phyloP scores from a whole-genome alignment of 1,139 yeast species.

The Pichia sp. region DNA sequence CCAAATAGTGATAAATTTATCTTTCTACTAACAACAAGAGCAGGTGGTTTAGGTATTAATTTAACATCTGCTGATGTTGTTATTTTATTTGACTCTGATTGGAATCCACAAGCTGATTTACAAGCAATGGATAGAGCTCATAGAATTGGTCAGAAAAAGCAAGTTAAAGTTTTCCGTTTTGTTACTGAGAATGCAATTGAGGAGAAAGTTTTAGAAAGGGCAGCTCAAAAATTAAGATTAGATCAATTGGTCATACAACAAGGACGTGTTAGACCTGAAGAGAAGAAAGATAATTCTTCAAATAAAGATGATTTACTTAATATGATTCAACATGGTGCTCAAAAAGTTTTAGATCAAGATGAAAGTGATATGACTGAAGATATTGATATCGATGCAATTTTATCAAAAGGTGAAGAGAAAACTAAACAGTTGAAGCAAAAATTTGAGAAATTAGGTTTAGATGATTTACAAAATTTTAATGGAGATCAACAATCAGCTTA shows the following conservation, averaged over 20 bases:
- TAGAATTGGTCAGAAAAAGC: constrained; percentile 95
- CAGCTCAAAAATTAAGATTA: constrained; percentile 85
- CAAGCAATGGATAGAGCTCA: constrained; percentile 99
- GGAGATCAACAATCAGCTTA: constrained; percentile 73
- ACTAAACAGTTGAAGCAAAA: constrained; percentile 71
- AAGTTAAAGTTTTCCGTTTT: constrained; percentile 83
- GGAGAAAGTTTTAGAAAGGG: constrained; percentile 91
- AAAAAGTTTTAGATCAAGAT: constrained; percentile 61
- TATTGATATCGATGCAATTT: constrained; percentile 65
- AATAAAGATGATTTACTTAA: constrained; percentile 79
- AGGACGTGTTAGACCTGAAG: constrained; percentile 48
- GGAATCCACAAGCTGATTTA: constrained; percentile 98
- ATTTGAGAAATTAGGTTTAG: constrained; percentile 79
- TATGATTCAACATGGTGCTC: constrained; percentile 97
- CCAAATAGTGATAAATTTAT: constrained; percentile 80
- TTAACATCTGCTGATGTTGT: constrained; percentile 91
- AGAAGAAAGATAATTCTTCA: constrained; percentile 30
- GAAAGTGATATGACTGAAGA: constrained; percentile 33
- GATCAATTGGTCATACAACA: constrained; percentile 97
- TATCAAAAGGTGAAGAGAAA: constrained; percentile 71
- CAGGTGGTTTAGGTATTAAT: constrained; percentile 98
- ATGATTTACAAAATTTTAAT: constrained; percentile 84
- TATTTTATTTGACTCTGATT: constrained; percentile 85
- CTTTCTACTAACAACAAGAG: constrained; percentile 86
- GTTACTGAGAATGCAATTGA: constrained; percentile 96